Evolutionary conservation across 148 eudicot species (phyloP), one percentile per base, ranked within the genome.

Genomic region (Chenopodium suecicum): DNA sequence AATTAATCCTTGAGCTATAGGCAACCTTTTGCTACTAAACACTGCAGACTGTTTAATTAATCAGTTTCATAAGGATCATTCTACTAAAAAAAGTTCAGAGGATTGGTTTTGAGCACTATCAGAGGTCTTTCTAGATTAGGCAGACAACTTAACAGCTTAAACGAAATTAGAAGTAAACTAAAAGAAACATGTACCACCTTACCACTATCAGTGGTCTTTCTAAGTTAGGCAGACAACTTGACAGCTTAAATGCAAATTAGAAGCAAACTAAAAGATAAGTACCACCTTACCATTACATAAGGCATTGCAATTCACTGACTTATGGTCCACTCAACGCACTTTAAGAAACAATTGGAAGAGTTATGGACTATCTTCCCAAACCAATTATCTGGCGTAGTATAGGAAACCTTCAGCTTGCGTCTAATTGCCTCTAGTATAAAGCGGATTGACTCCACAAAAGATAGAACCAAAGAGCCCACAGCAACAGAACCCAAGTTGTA

Each of bases 401-500:
- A 84, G 22, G 86, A 85, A 81, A 85, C 91, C 84, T 96, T 94
- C 37, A 94, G 90, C 83, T 87, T 96, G 46, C 95, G 97, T 32
- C 98, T 94, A 80, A 94, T 88, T 70, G 93, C 84, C 80, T 94
- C 95, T 10, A 96, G 93, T 81, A 96, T 88, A 72, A 90, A 94
- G 75, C 93, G 90, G 78, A 88, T 86, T 58, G 98, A 94, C 87
- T 90, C 98, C 58, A 89, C 89, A 83, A 88, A 90, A 37, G 97
- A 90, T 52, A 94, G 92, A 78, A 92, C 82, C 32, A 94, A 85
- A 81, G 99, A 96, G 73, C 98, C 98, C 84, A 96, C 17, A 77
- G 99, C 98, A 75, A 96, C 86, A 13, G 99, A 96, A 27, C 99
- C 99, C 58, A 96, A 83, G 82, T 88, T 90, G 83, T 94, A 94